Conservation (phyloP, 306 rosid species). For the Ziziphus jujuba region DNA sequence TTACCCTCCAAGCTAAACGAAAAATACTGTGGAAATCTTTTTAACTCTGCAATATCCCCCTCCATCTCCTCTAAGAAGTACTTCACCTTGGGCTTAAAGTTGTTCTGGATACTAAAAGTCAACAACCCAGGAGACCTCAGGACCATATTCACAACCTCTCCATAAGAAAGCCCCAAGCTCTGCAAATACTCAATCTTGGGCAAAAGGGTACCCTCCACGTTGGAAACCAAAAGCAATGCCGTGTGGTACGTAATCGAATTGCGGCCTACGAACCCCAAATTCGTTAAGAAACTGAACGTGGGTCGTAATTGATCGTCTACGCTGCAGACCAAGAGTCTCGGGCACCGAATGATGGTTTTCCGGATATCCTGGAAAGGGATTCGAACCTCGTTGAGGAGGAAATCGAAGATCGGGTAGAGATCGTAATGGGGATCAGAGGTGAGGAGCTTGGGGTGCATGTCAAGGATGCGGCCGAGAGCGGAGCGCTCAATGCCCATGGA, state of each 20-base stretch:
- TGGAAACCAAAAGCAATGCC: conserved; percentile 43
- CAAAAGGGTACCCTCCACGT: conserved; percentile 39
- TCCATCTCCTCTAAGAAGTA: conserved; percentile 67
- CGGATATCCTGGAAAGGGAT: conserved; percentile 60
- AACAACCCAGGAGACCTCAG: conserved; percentile 74
- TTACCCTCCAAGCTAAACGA: conserved; percentile 77
- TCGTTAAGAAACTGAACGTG: conserved; percentile 33
- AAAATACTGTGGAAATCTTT: conserved; percentile 74
- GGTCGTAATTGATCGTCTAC: conserved; percentile 52
- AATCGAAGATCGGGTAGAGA: conserved; percentile 79
- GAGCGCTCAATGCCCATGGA: conserved; percentile 65
- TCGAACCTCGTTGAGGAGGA: conserved; percentile 60
- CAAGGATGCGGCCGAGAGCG: conserved; percentile 67
- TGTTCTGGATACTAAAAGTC: conserved; percentile 56
- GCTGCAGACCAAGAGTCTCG: conserved; percentile 59
- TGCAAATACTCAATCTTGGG: conserved; percentile 47
- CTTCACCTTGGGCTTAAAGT: conserved; percentile 54
- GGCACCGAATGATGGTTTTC: conserved; percentile 60
- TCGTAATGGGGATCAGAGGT: conserved; percentile 59
- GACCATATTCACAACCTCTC: conserved; percentile 60
- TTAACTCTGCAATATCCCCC: conserved; percentile 54
- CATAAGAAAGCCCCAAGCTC: conserved; percentile 44
- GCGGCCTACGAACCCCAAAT: conserved; percentile 39
- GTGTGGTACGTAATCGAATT: conserved; percentile 41
- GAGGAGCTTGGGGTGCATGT: conserved; percentile 72